A percentile compares a stretch with the other conserved stretches of the same genome.
Conservation (phyloP, 1,139 yeast species). For the Debaryomyces sp. region DNA sequence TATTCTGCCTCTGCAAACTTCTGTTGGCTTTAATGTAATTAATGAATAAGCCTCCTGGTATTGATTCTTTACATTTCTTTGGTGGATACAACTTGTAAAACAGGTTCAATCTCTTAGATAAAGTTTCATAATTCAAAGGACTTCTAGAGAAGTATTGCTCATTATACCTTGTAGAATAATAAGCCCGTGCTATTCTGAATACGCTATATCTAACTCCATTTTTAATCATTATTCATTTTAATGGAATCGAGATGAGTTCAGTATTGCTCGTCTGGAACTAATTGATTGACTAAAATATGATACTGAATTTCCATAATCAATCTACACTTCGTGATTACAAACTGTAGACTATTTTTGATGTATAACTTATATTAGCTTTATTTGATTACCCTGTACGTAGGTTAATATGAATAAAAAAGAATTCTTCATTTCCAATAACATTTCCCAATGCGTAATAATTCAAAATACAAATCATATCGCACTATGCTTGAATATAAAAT, state of each 20-base stretch:
- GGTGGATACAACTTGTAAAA: slow-evolving; percentile 10
- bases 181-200: not conserved
- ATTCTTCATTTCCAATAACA: slow-evolving; percentile 7
- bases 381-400: not conserved
- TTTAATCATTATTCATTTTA: slow-evolving; percentile 8
- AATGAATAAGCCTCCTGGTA: slow-evolving; percentile 12
- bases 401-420: not conserved
- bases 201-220: slow-evolving; percentile 1
- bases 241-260: not conserved
- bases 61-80: not conserved
- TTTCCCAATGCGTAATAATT: slow-evolving; percentile 17
- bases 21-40: slow-evolving; percentile 32
- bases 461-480: slow-evolving; percentile 9
- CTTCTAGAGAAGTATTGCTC: slow-evolving; percentile 18
- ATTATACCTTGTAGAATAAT: not conserved
- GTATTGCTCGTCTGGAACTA: not conserved
- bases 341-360: not conserved
- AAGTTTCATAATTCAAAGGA: slow-evolving; percentile 35
- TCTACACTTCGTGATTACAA: not conserved
- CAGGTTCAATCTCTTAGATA: slow-evolving; percentile 18
- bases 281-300: not conserved
- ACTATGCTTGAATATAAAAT: slow-evolving; percentile 1
- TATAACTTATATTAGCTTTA: not conserved
- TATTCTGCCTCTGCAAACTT: slow-evolving; percentile 17
- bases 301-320: not conserved